Conservation (phyloP, 2,329 filamentous ascomycete species). For the Camillea tinctor region DNA sequence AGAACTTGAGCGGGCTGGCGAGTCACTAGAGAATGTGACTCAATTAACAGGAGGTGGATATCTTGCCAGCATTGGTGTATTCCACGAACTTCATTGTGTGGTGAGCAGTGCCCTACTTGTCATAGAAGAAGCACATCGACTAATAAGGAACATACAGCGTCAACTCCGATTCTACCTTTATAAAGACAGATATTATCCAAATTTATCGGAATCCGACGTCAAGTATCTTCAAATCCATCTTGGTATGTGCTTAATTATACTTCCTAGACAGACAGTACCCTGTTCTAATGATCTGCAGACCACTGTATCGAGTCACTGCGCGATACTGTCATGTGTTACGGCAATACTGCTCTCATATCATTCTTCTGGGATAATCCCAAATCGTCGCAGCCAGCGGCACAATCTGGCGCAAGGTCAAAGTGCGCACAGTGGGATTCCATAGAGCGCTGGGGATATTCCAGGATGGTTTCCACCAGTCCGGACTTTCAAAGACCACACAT, state of each 20-base stretch:
- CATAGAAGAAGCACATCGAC: too few relatives aligned
- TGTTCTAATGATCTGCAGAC: too few relatives aligned
- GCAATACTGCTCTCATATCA: conserved; percentile 8
- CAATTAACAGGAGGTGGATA: conserved; percentile 12
- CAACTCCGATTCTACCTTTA: conserved; percentile 13
- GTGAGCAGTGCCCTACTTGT: conserved; percentile 1
- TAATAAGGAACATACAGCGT: too few relatives aligned
- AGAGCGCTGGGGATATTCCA: conserved; percentile 10
- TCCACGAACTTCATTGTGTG: conserved; percentile 17
- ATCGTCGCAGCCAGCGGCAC: conserved; percentile 2
- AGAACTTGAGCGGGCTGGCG: conserved; percentile 8
- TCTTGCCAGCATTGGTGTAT: conserved; percentile 9
- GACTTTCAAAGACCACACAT: conserved; percentile 1
- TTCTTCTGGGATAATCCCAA: conserved; percentile 9
- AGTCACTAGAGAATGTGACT: conserved; percentile 4
- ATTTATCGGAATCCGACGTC: conserved; percentile 9
- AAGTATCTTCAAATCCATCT: conserved; percentile 8
- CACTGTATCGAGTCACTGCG: conserved; percentile 16
- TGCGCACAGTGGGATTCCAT: conserved; percentile 15
- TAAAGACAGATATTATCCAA: conserved; percentile 13
- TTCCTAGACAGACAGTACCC: too few relatives aligned
- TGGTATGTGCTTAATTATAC: conserved; percentile 9
- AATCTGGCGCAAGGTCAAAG: conserved; percentile 9
- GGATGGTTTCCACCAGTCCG: conserved; percentile 4
- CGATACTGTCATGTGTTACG: conserved; percentile 12